These are phyloP conservation scores for Asterochloris sp. DNA, from an alignment of 139 green algal genomes.

Conservation along the genomic window DNA sequence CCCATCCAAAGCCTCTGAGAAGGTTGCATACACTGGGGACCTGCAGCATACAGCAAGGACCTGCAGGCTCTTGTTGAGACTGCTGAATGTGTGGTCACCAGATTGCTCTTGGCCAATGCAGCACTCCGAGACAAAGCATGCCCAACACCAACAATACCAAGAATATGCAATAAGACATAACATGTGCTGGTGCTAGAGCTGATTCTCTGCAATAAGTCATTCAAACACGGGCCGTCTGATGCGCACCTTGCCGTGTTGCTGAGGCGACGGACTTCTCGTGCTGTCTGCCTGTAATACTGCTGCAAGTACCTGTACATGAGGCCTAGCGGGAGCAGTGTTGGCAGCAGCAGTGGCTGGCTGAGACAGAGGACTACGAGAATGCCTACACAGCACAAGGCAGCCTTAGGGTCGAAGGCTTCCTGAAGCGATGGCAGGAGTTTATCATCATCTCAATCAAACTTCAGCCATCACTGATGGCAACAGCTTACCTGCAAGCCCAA, in stretches of 20 bases:
- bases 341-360: constrained; percentile 56
- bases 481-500: constrained; percentile 42
- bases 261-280: constrained; percentile 70
- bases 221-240: not conserved
- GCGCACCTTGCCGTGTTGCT: constrained; percentile 42
- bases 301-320: constrained; percentile 56
- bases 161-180: too few relatives aligned
- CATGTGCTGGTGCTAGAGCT: too few relatives aligned
- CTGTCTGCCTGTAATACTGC: constrained; percentile 24
- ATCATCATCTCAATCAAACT: not conserved
- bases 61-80: too few relatives aligned
- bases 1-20: constrained; percentile 50
- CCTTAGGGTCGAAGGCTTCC: too few relatives aligned
- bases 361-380: constrained; percentile 61
- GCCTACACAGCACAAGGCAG: constrained; percentile 12
- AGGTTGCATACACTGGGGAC: constrained; percentile 68
- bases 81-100: too few relatives aligned
- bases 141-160: too few relatives aligned
- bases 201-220: not conserved
- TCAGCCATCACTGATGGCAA: too few relatives aligned
- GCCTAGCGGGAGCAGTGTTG: constrained; percentile 53
- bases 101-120: too few relatives aligned
- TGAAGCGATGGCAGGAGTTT: too few relatives aligned
- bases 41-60: not conserved
- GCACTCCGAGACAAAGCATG: too few relatives aligned